phyloP scores from a whole-genome alignment of 2,329 filamentous ascomycete species.

The Aschersonia sp. region DNA sequence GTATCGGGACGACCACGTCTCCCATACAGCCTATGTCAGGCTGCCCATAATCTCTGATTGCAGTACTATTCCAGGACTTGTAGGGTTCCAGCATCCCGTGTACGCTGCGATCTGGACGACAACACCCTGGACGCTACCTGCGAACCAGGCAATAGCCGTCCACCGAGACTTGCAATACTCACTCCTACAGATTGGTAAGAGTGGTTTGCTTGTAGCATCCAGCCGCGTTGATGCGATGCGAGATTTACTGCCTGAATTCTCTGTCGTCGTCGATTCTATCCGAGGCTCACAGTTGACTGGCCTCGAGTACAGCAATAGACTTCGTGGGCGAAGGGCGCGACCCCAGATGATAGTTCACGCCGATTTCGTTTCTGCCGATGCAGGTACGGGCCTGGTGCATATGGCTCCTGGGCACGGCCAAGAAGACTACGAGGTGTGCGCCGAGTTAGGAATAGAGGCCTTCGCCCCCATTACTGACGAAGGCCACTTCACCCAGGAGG shows the following conservation, averaged over 20 bases:
- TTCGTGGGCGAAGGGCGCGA: slow-evolving; percentile 43
- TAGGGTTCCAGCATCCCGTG: slow-evolving; percentile 32
- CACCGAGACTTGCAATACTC: slow-evolving; percentile 61
- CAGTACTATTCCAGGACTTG: slow-evolving; percentile 18
- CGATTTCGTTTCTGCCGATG: slow-evolving; percentile 76
- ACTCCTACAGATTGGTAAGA: slow-evolving; percentile 40
- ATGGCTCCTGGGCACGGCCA: slow-evolving; percentile 89
- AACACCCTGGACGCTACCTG: slow-evolving; percentile 91
- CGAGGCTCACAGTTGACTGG: slow-evolving; percentile 50
- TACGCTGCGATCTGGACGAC: slow-evolving; percentile 96
- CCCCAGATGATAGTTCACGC: slow-evolving; percentile 64
- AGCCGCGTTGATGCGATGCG: slow-evolving; percentile 49
- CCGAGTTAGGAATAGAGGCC: slow-evolving; percentile 52
- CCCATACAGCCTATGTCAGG: slow-evolving; percentile 61
- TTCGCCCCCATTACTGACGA: slow-evolving; percentile 73
- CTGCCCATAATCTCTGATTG: slow-evolving; percentile 48
- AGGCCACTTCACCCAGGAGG: slow-evolving; percentile 68
- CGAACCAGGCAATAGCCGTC: slow-evolving; percentile 80
- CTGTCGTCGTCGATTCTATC: slow-evolving; percentile 40
- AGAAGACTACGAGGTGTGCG: slow-evolving; percentile 84
- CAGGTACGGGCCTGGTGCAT: slow-evolving; percentile 93
- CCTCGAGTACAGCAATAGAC: slow-evolving; percentile 54
- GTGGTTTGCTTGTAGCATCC: slow-evolving; percentile 57
- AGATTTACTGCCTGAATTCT: slow-evolving; percentile 33
- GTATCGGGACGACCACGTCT: slow-evolving; percentile 62